A percentile compares a stretch with the other conserved stretches of the same genome.
Conservation (phyloP, 805 yeast species). For the Candida corydali region DNA sequence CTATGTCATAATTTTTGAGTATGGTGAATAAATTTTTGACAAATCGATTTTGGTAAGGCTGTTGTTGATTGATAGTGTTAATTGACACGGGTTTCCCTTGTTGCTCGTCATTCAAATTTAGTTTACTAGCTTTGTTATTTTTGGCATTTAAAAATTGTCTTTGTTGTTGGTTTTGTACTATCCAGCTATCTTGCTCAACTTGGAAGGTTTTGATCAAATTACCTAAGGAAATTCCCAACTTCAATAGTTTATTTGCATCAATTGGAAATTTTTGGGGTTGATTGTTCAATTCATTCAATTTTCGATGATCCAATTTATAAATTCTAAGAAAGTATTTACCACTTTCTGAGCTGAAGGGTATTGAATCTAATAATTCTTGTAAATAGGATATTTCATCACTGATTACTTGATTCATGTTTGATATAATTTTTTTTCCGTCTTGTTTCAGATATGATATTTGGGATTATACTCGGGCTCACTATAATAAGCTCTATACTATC, state of each 20-base stretch:
- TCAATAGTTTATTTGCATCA: slow-evolving; percentile 33
- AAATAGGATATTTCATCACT: slow-evolving; percentile 24
- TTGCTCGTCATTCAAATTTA: too few relatives aligned
- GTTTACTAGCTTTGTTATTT: slow-evolving; percentile 7
- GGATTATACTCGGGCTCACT: slow-evolving; percentile 5
- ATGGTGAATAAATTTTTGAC: slow-evolving; percentile 27
- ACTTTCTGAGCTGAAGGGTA: slow-evolving; percentile 27
- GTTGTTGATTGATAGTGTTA: slow-evolving; percentile 7
- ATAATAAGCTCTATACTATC: slow-evolving; percentile 14
- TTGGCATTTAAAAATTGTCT: slow-evolving; percentile 10
- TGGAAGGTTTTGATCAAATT: slow-evolving; percentile 34
- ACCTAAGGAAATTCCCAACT: slow-evolving; percentile 40
- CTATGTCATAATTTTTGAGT: slow-evolving; percentile 39
- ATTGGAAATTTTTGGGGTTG: slow-evolving; percentile 25
- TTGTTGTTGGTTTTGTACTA: slow-evolving; percentile 17
- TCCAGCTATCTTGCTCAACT: slow-evolving; percentile 28
- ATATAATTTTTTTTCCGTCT: slow-evolving; percentile 1
- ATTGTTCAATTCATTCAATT: slow-evolving; percentile 20
- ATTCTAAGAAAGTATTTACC: slow-evolving; percentile 23
- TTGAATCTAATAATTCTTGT: slow-evolving; percentile 24
- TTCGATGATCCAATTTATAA: slow-evolving; percentile 23
- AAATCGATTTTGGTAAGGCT: slow-evolving; percentile 30
- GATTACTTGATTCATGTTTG: slow-evolving; percentile 13
- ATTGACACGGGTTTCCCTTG: not conserved
- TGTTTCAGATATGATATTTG: slow-evolving; percentile 5